These are phyloP conservation scores for Serendipita indica DNA, from an alignment of 768 basidiomycete genomes.

Conservation along the genomic window DNA sequence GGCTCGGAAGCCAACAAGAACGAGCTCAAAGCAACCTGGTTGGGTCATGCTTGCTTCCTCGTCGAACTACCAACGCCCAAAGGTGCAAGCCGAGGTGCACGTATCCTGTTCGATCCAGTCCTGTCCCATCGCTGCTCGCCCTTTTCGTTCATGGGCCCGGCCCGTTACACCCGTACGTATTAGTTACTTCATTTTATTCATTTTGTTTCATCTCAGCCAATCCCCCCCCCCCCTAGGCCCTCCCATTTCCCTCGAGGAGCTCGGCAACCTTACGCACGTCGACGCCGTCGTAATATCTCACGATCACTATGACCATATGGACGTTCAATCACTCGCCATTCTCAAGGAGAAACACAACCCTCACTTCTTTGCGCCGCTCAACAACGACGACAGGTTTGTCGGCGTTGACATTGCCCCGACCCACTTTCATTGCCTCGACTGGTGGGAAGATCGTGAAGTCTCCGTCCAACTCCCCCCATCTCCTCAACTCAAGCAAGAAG, in stretches of 20 bases:
- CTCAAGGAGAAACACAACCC: slow-evolving; percentile 24
- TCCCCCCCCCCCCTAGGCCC: not conserved
- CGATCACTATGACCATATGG: slow-evolving; percentile 41
- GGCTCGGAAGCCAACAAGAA: slow-evolving; percentile 13
- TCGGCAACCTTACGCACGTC: slow-evolving; percentile 43
- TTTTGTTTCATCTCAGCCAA: not conserved
- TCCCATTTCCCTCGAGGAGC: slow-evolving; percentile 32
- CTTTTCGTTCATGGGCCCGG: slow-evolving; percentile 31
- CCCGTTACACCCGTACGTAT: slow-evolving; percentile 31
- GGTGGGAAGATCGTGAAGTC: slow-evolving; percentile 38
- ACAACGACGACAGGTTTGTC: slow-evolving; percentile 32
- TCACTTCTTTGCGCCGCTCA: slow-evolving; percentile 45
- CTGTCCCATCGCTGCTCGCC: slow-evolving; percentile 41
- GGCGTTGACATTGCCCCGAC: slow-evolving; percentile 26
- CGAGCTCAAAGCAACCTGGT: slow-evolving; percentile 36
- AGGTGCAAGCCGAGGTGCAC: slow-evolving; percentile 24
- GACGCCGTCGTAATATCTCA: slow-evolving; percentile 50
- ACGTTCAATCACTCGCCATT: slow-evolving; percentile 28
- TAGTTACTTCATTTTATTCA: slow-evolving; percentile 18
- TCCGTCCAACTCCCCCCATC: slow-evolving; percentile 13
- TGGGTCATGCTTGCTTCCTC: slow-evolving; percentile 41
- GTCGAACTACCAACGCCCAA: slow-evolving; percentile 32
- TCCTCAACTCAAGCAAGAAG: slow-evolving; percentile 5
- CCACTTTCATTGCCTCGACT: slow-evolving; percentile 42
- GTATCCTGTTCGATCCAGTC: slow-evolving; percentile 35